These are phyloP conservation scores for Wickerhamiella infanticola DNA, from an alignment of 1,139 yeast species.

Conservation along the genomic window DNA sequence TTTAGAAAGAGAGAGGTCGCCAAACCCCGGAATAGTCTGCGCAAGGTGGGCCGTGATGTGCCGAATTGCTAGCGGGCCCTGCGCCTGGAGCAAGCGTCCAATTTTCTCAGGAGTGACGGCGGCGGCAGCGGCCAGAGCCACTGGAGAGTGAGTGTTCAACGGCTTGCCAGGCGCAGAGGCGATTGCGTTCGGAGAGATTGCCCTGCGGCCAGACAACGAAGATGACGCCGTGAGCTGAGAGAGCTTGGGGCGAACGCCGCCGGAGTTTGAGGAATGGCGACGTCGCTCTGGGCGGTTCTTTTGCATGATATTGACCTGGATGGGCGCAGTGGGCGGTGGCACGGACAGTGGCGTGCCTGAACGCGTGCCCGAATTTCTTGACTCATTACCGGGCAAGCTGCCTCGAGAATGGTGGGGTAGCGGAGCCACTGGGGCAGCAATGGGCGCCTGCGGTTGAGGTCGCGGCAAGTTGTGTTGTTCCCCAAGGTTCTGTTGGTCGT, in stretches of 20 bases:
- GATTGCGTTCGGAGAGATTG: conserved; percentile 4
- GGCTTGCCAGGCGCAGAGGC: conserved; percentile 14
- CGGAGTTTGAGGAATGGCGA: conserved; percentile 2
- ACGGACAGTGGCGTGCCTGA: not conserved
- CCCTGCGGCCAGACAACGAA: conserved; percentile 1
- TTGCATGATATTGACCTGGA: not conserved
- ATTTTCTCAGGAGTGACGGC: conserved; percentile 70
- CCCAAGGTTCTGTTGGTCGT: not conserved
- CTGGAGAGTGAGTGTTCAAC: conserved; percentile 66
- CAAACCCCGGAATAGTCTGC: conserved; percentile 63
- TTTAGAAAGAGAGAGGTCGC: conserved; percentile 64
- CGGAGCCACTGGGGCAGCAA: not conserved
- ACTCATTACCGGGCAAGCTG: not conserved
- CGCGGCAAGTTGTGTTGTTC: not conserved
- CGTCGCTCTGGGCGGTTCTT: conserved; percentile 1
- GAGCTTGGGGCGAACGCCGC: conserved; percentile 3
- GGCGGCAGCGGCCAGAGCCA: conserved; percentile 77
- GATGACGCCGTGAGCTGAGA: not conserved
- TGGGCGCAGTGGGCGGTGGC: conserved; percentile 1
- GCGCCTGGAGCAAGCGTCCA: conserved; percentile 48
- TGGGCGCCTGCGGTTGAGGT: not conserved
- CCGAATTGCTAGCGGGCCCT: conserved; percentile 84
- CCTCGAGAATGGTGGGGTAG: not conserved
- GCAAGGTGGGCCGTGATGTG: conserved; percentile 73
- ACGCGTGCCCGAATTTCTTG: not conserved